A percentile compares a stretch with the other conserved stretches of the same genome.
Conservation (phyloP, 805 yeast species). For the Nakazawaea sp. region DNA sequence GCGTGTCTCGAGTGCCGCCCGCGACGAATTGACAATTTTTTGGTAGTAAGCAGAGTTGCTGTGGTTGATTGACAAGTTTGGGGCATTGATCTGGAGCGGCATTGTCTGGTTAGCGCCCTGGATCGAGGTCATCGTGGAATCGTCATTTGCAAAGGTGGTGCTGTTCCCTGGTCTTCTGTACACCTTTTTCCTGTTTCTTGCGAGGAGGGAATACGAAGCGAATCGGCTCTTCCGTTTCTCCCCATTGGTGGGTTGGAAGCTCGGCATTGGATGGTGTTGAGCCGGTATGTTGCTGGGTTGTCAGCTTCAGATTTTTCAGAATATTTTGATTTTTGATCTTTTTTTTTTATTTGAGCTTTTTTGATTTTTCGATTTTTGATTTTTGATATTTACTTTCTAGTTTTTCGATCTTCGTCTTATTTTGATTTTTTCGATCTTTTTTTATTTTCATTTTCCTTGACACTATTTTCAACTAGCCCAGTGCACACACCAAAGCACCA, state of each 20-base stretch:
- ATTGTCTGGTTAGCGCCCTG: neutral
- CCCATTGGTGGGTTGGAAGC: neutral
- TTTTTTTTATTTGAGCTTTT: neutral
- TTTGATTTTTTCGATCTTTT: neutral
- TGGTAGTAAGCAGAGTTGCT: conserved; percentile 5
- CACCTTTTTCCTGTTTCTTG: conserved; percentile 5
- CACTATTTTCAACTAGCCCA: neutral
- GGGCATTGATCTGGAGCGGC: conserved; percentile 5
- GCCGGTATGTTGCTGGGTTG: too few relatives aligned
- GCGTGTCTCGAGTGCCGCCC: neutral
- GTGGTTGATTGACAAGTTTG: conserved; percentile 3
- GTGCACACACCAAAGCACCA: neutral
- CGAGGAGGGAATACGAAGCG: conserved; percentile 4
- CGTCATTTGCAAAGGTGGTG: conserved; percentile 4
- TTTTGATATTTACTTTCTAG: conserved; percentile 6
- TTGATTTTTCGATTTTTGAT: conserved; percentile 1
- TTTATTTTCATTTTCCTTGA: neutral
- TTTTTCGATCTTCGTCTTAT: too few relatives aligned
- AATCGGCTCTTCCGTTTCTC: neutral
- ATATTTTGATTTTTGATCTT: neutral
- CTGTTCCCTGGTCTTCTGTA: conserved; percentile 2
- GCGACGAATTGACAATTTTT: neutral
- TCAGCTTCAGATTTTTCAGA: neutral
- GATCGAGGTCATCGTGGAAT: conserved; percentile 4
- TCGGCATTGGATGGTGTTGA: too few relatives aligned